Evolutionary conservation across 1,284 basidiomycete genomes (phyloP), one percentile per base, ranked within the genome.

Genomic region (Trametes hirsuta): DNA sequence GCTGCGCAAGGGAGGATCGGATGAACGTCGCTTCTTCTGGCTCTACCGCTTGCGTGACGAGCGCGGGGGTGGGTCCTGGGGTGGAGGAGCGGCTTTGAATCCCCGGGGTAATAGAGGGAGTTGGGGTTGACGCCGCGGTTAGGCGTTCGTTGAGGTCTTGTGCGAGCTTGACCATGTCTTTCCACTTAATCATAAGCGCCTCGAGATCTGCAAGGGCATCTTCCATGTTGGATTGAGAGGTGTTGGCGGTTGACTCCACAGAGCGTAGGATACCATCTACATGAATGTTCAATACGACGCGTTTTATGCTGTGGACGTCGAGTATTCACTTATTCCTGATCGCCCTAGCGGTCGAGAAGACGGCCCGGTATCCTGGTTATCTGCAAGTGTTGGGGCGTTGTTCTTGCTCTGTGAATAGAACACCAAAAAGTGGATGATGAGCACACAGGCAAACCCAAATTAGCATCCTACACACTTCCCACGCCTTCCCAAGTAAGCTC

Each of bases 101-200:
- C 42, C 54, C 61, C 30, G 72, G 36, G 49, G n/a, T 39, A 66
- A 36, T 58, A 30, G 68, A 66, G 53, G 70, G 62, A 36, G 73
- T 62, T 18, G 72, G 70, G 21, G 74, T 73, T 21, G 87, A 81
- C 14, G 83, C 76, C 3, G 84, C 81, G 8, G 88, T 88, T 10
- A 98, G 81, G 63, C 89, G 92, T 61, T 92, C 86, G 72, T 94
- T 96, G 65, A 98, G 84, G 49, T 94, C 88, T 62, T 90, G 90
- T 1, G 97, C 95, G 30, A 98, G 83, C 42, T 86, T 85, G 55
- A 94, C 95, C 90, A 99, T 98, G 67, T 95, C 93, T 66, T 89
- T 91, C 0, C 96, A 95, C 72, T 95, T 93, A 52, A 90, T 80
- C 91, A 94, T 96, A 44, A 99, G 80, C 0, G 92, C 90, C 71